Conservation (phyloP, 1,139 yeast species). For the Scheffersomyces quercinus region DNA sequence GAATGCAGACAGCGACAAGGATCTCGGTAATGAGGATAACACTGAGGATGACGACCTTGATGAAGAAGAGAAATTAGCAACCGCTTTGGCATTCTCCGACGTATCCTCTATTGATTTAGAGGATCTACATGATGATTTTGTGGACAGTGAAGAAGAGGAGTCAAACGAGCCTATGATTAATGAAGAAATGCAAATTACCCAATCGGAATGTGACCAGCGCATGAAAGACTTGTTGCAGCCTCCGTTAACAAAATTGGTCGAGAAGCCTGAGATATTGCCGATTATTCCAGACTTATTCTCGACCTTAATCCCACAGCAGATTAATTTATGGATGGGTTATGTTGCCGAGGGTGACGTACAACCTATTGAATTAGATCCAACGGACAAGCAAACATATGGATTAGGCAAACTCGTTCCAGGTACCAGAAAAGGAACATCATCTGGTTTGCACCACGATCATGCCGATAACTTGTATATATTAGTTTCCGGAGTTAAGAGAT, state of each 20-base stretch:
- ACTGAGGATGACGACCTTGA: constrained; percentile 11
- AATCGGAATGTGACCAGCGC: constrained; percentile 12
- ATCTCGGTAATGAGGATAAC: constrained; percentile 8
- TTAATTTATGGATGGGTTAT: constrained; percentile 70
- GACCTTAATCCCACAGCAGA: constrained; percentile 62
- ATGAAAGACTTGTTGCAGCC: constrained; percentile 57
- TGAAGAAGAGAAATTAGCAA: constrained; percentile 1
- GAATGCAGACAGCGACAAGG: constrained; percentile 3
- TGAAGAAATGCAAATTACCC: constrained; percentile 6
- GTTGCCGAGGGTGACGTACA: constrained; percentile 10
- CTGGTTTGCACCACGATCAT: constrained; percentile 82
- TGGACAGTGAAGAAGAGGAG: constrained; percentile 19
- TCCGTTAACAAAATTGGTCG: constrained; percentile 52
- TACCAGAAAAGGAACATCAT: constrained; percentile 50
- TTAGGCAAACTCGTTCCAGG: constrained; percentile 56
- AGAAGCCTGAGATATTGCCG: constrained; percentile 29
- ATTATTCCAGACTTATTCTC: constrained; percentile 41
- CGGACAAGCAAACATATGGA: constrained; percentile 23
- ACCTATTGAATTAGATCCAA: constrained; percentile 2
- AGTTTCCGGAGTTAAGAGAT: constrained; percentile 60
- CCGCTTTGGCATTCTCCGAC: constrained; percentile 22
- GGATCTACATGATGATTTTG: constrained; percentile 55
- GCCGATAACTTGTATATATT: constrained; percentile 72
- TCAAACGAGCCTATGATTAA: constrained; percentile 7
- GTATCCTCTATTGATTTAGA: constrained; percentile 30